Evolutionary conservation across 192 early-diverging fungal species (phyloP).

Genomic region (Gonapodya sp.): DNA sequence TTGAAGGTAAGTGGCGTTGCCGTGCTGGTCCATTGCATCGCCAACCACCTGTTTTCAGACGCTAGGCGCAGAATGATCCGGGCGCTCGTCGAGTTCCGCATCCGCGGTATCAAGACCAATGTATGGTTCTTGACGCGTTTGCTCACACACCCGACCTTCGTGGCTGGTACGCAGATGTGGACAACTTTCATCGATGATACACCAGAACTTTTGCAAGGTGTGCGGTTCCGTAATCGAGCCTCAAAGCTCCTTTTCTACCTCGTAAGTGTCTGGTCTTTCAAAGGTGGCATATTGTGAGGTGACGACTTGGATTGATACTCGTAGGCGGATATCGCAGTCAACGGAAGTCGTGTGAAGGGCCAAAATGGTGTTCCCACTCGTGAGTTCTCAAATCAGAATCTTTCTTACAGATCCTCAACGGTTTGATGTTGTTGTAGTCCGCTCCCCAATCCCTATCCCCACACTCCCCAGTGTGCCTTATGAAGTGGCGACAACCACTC

Average conservation of each 20-base stretch:
- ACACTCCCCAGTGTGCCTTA: conserved; percentile 32
- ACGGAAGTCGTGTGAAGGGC: conserved; percentile 85
- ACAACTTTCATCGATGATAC: conserved; percentile 98
- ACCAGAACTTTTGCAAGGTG: conserved; percentile 77
- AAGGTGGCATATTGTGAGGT: neutral
- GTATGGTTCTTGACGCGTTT: conserved; percentile 86
- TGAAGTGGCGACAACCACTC: conserved; percentile 27
- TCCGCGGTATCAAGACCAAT: conserved; percentile 95
- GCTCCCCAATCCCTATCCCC: conserved; percentile 58
- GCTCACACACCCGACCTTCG: conserved; percentile 72
- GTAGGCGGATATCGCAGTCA: conserved; percentile 69
- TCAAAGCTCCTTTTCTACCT: conserved; percentile 81
- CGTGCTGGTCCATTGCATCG: neutral
- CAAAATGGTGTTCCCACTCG: conserved; percentile 35
- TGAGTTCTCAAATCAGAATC: conserved; percentile 1
- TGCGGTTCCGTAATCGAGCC: conserved; percentile 70
- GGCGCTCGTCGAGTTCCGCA: conserved; percentile 86
- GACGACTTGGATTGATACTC: neutral
- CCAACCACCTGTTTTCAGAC: too few relatives aligned
- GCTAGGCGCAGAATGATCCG: conserved; percentile 81
- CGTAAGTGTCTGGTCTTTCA: conserved; percentile 19
- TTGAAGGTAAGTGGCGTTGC: conserved; percentile 44
- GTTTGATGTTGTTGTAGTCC: conserved; percentile 36
- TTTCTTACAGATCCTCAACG: neutral
- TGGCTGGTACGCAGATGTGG: conserved; percentile 70